Evolutionary conservation across 2,329 filamentous ascomycete species (phyloP).

Genomic region (Zasmidium cellare): DNA sequence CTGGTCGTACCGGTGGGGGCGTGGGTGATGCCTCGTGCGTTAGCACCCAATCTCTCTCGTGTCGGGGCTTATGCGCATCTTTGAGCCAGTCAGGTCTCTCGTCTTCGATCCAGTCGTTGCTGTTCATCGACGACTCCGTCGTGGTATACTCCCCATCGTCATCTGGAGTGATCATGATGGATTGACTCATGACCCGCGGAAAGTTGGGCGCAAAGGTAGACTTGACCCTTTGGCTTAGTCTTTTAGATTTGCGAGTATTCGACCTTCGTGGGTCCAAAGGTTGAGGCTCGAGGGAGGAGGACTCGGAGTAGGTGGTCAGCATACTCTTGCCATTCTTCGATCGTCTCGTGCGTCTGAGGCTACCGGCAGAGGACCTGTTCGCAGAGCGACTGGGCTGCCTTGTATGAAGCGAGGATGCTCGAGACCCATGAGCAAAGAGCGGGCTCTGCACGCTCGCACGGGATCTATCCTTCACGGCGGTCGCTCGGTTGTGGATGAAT

Average conservation of each 20-base stretch:
- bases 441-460: constrained; percentile 37
- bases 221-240: constrained; percentile 28
- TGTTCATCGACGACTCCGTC: constrained; percentile 14
- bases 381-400: constrained; percentile 19
- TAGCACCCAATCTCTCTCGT: constrained; percentile 32
- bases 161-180: constrained; percentile 16
- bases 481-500: constrained; percentile 44
- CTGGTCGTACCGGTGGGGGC: constrained; percentile 29
- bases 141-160: constrained; percentile 17
- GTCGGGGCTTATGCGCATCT: constrained; percentile 30
- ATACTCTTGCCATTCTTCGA: constrained; percentile 15
- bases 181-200: constrained; percentile 30
- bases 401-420: constrained; percentile 18
- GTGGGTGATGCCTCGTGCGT: constrained; percentile 37
- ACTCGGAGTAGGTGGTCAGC: constrained; percentile 27
- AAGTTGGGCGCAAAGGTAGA: constrained; percentile 31
- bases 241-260: constrained; percentile 20
- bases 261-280: neutral
- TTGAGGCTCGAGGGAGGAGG: constrained; percentile 33
- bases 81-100: constrained; percentile 16
- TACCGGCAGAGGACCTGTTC: constrained; percentile 22
- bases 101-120: constrained; percentile 19
- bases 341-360: constrained; percentile 17
- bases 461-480: constrained; percentile 1
- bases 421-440: constrained; percentile 41